phyloP scores from a whole-genome alignment of 169 alveolate genomes.

The Eimeria tenella region DNA sequence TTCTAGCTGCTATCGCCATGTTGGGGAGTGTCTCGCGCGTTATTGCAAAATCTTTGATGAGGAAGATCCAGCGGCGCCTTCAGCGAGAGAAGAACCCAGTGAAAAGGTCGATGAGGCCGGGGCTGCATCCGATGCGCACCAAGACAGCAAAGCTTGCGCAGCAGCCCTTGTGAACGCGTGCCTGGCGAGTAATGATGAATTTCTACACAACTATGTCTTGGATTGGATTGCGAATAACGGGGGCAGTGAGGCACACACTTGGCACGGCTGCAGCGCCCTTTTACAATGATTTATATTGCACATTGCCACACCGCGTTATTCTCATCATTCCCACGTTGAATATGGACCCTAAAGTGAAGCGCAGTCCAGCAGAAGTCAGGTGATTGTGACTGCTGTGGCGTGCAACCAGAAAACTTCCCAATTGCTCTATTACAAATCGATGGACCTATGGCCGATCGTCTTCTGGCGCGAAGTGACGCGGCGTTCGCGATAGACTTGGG shows the following conservation, averaged over 20 bases:
- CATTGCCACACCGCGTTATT: background rate
- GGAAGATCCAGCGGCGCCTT: background rate
- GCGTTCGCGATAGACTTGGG: slow-evolving; percentile 13
- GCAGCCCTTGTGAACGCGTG: slow-evolving; percentile 48
- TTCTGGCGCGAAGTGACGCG: slow-evolving; percentile 1
- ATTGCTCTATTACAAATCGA: background rate
- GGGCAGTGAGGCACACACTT: slow-evolving; percentile 27
- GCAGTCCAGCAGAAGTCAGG: too few species aligned
- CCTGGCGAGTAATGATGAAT: slow-evolving; percentile 37
- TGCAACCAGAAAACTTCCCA: slow-evolving; percentile 27
- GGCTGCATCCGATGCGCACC: background rate
- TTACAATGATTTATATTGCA: background rate
- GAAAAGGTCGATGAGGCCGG: background rate
- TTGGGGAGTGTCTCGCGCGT: slow-evolving; percentile 42
- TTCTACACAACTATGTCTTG: background rate
- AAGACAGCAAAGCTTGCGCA: slow-evolving; percentile 49
- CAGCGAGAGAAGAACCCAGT: background rate
- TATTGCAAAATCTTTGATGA: slow-evolving; percentile 4
- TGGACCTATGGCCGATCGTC: slow-evolving; percentile 47
- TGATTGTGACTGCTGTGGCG: background rate
- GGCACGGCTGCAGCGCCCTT: background rate
- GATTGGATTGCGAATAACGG: slow-evolving; percentile 50
- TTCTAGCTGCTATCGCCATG: slow-evolving; percentile 58
- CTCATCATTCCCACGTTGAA: too few species aligned
- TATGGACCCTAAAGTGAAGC: too few species aligned